Evolutionary conservation across 2,329 filamentous ascomycete genomes (phyloP).

Genomic region (Diaporthe sp.): DNA sequence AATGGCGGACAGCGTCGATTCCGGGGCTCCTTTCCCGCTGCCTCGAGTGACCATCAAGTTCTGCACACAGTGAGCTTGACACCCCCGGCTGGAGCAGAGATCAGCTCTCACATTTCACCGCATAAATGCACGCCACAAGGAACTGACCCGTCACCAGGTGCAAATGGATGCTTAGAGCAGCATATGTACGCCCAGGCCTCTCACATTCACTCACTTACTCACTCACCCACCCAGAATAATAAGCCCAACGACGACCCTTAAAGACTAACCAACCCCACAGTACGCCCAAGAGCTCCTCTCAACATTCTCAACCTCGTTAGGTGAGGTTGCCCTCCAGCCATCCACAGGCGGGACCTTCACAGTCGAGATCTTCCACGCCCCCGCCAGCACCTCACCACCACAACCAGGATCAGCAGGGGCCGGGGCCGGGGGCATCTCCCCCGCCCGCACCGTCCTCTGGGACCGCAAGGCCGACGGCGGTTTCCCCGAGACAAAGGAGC

Average conservation of each 20-base stretch:
- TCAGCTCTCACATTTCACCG: neutral
- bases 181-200: conserved; percentile 72
- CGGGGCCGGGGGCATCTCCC: neutral
- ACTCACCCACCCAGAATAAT: neutral
- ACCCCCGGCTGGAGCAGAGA: neutral
- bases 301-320: conserved; percentile 86
- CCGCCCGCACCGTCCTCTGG: conserved; percentile 77
- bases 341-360: conserved; percentile 87
- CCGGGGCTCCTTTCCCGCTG: conserved; percentile 56
- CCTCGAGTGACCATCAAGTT: conserved; percentile 90
- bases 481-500: conserved; percentile 93
- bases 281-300: conserved; percentile 96
- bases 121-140: too few species aligned
- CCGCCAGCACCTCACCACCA: conserved; percentile 8
- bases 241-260: neutral
- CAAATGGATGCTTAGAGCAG: conserved; percentile 89
- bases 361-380: conserved; percentile 72
- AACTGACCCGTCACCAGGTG: conserved; percentile 66
- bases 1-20: conserved; percentile 43
- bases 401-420: neutral
- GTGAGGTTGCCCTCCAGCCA: conserved; percentile 90
- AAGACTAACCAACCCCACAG: conserved; percentile 58
- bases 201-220: conserved; percentile 47
- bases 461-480: conserved; percentile 89
- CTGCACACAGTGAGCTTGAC: conserved; percentile 72